A percentile compares a stretch with the other conserved stretches of the same genome.
Conservation (phyloP, 2,329 filamentous ascomycete genomes). For the Colletotrichum australisinense region DNA sequence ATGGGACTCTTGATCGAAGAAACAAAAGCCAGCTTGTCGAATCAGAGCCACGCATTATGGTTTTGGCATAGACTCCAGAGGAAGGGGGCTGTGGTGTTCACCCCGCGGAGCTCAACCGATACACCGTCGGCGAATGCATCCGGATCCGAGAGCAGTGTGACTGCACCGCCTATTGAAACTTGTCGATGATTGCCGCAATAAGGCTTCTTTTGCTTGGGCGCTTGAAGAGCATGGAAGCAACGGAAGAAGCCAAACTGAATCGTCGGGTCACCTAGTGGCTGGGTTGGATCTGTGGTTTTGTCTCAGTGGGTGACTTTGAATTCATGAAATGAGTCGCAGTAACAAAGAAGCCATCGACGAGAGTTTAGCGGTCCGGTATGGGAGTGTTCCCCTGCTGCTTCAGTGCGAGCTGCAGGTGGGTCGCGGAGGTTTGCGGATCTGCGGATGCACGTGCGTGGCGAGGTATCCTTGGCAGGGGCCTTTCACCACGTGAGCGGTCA, state of each 20-base stretch:
- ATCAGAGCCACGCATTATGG: slow-evolving; percentile 7
- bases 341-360: background rate
- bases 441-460: background rate
- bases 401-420: background rate
- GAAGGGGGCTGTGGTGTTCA: background rate
- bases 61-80: background rate
- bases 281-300: background rate
- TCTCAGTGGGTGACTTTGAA: background rate
- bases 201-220: background rate
- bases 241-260: background rate
- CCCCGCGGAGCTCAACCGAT: background rate
- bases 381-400: background rate
- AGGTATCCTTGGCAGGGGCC: background rate
- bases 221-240: background rate
- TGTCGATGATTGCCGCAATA: background rate
- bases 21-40: slow-evolving; percentile 9
- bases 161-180: background rate
- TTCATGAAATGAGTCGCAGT: background rate
- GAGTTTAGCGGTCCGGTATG: background rate
- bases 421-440: background rate
- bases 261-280: background rate
- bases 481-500: background rate
- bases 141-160: background rate
- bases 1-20: slow-evolving; percentile 1
- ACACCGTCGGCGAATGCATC: background rate